Percentiles rank a stretch among this genome's conserved stretches.
Evolutionary conservation across 208 protist species (phyloP).

Genomic region (Trypanosomatidae sp.): DNA sequence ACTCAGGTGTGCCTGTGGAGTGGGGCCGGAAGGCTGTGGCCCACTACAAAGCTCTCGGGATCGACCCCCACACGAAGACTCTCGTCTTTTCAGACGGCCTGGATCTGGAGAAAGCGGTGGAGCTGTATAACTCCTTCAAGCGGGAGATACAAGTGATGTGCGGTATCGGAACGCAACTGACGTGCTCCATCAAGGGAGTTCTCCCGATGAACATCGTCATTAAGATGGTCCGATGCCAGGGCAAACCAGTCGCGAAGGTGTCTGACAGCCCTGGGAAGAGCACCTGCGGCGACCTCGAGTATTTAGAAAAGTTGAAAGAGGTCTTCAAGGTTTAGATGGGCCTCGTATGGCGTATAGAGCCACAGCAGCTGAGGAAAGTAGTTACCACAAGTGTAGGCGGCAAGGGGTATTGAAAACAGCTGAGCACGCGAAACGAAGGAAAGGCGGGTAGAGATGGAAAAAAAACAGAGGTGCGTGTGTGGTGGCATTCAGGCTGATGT

Average conservation of each 20-base stretch:
- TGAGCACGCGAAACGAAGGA: neutral
- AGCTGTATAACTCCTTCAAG: conserved; percentile 66
- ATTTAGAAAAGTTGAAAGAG: conserved; percentile 54
- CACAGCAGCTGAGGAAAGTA: neutral
- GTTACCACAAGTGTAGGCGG: neutral
- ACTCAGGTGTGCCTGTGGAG: conserved; percentile 72
- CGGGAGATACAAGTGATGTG: conserved; percentile 67
- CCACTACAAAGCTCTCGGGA: conserved; percentile 75
- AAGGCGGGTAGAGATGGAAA: neutral
- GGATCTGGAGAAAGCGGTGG: conserved; percentile 62
- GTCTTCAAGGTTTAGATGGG: conserved; percentile 59
- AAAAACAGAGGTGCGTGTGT: neutral
- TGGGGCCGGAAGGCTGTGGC: conserved; percentile 80
- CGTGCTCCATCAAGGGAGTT: conserved; percentile 78
- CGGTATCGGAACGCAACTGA: conserved; percentile 86
- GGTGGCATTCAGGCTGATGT: neutral
- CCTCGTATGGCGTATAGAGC: neutral
- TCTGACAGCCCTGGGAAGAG: conserved; percentile 87
- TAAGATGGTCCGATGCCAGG: conserved; percentile 90
- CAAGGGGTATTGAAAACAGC: neutral
- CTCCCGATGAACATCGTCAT: conserved; percentile 86
- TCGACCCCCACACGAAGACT: conserved; percentile 71
- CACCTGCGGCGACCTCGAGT: conserved; percentile 61
- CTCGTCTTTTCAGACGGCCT: conserved; percentile 91
- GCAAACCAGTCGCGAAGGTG: conserved; percentile 84